Conservation (phyloP, 2,329 filamentous ascomycete genomes). For the Cordyceps fumosorosea region DNA sequence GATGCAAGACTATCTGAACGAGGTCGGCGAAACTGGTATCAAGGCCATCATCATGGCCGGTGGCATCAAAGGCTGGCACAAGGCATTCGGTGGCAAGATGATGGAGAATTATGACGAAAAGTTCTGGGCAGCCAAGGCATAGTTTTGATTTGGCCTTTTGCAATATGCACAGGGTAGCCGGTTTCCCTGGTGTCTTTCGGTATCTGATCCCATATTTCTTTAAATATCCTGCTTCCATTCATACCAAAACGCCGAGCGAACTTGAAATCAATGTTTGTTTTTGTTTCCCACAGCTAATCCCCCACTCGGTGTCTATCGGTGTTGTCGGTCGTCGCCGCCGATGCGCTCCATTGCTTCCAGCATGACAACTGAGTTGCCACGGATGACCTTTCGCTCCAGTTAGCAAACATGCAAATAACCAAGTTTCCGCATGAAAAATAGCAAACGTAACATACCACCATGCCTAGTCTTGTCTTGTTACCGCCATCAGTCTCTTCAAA, state of each 20-base stretch:
- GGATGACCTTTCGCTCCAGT: constrained; percentile 61
- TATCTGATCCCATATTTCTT: constrained; percentile 17
- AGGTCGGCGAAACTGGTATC: constrained; percentile 36
- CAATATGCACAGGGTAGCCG: not conserved
- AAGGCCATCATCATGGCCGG: constrained; percentile 42
- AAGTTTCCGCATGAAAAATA: not conserved
- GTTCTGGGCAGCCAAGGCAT: constrained; percentile 23
- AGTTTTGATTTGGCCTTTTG: not conserved
- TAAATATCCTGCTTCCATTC: constrained; percentile 13
- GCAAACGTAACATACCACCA: constrained; percentile 61
- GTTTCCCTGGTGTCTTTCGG: constrained; percentile 13
- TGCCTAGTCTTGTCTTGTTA: constrained; percentile 84
- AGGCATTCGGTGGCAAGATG: constrained; percentile 36
- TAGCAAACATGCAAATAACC: not conserved
- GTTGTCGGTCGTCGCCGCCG: constrained; percentile 50
- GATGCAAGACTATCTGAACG: constrained; percentile 50
- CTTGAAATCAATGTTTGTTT: constrained; percentile 19
- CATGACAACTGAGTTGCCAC: constrained; percentile 98
- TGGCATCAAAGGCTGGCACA: constrained; percentile 51
- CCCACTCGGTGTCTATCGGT: constrained; percentile 18
- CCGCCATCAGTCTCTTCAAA: constrained; percentile 90
- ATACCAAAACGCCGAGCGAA: constrained; percentile 30
- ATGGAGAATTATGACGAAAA: constrained; percentile 46
- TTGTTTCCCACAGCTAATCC: constrained; percentile 12
- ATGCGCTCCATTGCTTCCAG: constrained; percentile 74